Percentiles rank a stretch among this genome's conserved stretches.
These are phyloP conservation scores for Lichtheimia ornata DNA, from an alignment of 371 early-diverging fungal species.

Conservation along the genomic window DNA sequence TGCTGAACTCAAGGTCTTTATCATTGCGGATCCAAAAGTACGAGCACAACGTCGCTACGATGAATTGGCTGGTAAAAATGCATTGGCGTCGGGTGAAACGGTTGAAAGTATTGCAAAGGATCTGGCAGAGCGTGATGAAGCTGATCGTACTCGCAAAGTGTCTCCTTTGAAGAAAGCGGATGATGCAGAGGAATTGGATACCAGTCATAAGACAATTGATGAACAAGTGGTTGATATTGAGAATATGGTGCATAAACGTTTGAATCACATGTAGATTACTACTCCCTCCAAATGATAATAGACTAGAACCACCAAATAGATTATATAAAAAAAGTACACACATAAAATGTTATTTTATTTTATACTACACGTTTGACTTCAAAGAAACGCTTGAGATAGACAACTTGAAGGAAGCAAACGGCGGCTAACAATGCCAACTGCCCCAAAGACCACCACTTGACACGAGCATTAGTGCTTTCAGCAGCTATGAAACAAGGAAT, in stretches of 20 bases:
- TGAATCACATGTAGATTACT: not conserved
- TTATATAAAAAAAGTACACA: too few relatives aligned
- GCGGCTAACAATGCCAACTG: conserved; percentile 62
- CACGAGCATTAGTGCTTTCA: conserved; percentile 76
- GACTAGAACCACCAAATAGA: too few relatives aligned
- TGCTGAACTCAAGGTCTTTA: conserved; percentile 89
- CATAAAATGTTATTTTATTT: conserved; percentile 7
- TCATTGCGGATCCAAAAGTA: conserved; percentile 73
- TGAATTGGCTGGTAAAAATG: conserved; percentile 50
- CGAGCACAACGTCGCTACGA: conserved; percentile 81
- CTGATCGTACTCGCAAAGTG: conserved; percentile 73
- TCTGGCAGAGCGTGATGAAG: conserved; percentile 72
- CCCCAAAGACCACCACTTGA: conserved; percentile 79
- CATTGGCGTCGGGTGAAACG: conserved; percentile 33
- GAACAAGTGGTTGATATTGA: conserved; percentile 78
- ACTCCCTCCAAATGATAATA: too few relatives aligned
- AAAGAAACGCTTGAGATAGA: conserved; percentile 76
- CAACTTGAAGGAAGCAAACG: conserved; percentile 73
- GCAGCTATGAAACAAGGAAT: conserved; percentile 51
- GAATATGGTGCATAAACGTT: conserved; percentile 38
- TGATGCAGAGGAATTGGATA: conserved; percentile 87
- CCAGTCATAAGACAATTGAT: conserved; percentile 71
- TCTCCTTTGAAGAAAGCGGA: conserved; percentile 81
- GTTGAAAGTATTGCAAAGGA: conserved; percentile 58
- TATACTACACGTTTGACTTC: conserved; percentile 77